These are phyloP conservation scores for Oehlia diaphana DNA, from an alignment of 192 early-diverging fungal genomes.

Conservation along the genomic window DNA sequence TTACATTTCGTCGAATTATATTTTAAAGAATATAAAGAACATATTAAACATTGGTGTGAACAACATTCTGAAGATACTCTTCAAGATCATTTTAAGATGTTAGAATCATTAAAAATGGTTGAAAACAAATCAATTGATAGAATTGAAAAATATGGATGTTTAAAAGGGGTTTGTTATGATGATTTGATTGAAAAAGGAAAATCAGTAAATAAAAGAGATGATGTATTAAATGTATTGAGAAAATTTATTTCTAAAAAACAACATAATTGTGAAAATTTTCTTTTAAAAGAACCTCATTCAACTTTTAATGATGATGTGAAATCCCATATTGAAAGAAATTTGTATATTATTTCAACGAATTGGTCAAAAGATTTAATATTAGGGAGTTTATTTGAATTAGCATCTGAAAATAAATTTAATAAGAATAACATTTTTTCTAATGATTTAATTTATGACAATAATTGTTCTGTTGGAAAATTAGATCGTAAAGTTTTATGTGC, in stretches of 20 bases:
- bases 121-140: constrained; percentile 20
- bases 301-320: not conserved
- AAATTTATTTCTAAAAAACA: not conserved
- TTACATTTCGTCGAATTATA: constrained; percentile 24
- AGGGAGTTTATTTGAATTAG: constrained; percentile 16
- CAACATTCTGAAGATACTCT: not conserved
- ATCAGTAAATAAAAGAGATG: not conserved
- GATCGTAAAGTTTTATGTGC: constrained; percentile 8
- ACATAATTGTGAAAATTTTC: no score
- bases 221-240: not conserved
- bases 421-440: constrained; percentile 16
- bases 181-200: constrained; percentile 9
- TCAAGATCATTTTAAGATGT: constrained; percentile 10
- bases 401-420: not conserved
- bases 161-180: not conserved
- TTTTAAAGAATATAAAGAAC: constrained; percentile 26
- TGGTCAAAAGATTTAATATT: constrained; percentile 28
- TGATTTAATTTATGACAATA: constrained; percentile 13
- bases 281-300: no score
- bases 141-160: constrained; percentile 16
- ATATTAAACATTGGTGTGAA: constrained; percentile 11
- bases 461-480: constrained; percentile 22
- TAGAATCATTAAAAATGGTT: constrained; percentile 13
- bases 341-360: constrained; percentile 27
- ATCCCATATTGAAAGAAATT: not conserved